These are phyloP conservation scores for Entelexis paramagnoliae DNA, from an alignment of 1,139 yeast species.

Conservation along the genomic window DNA sequence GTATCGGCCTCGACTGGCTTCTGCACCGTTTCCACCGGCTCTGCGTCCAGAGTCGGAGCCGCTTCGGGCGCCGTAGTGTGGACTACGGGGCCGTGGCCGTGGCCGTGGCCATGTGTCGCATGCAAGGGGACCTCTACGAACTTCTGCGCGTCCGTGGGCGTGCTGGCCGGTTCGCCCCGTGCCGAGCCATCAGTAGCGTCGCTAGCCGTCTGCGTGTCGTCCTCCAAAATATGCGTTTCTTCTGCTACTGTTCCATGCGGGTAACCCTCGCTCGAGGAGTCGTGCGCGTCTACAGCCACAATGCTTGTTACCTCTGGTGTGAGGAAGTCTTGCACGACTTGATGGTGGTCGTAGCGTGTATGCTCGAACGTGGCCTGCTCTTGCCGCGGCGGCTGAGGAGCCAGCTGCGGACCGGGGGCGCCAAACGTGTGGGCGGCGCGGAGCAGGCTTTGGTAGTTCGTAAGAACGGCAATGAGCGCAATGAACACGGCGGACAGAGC, in stretches of 20 bases:
- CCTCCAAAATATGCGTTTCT: not conserved
- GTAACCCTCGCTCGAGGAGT: not conserved
- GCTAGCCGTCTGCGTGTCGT: not conserved
- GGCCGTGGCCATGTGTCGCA: conserved; percentile 5
- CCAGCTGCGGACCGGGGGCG: not conserved
- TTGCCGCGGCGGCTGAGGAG: not conserved
- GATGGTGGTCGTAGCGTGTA: not conserved
- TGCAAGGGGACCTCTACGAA: conserved; percentile 8
- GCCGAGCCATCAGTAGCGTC: not conserved
- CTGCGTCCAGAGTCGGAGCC: not conserved
- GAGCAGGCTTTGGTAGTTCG: not conserved
- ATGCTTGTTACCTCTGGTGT: not conserved
- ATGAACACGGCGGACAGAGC: conserved; percentile 15
- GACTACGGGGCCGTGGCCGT: conserved; percentile 16
- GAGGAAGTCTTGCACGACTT: not conserved
- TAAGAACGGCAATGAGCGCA: conserved; percentile 10
- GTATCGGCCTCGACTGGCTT: not conserved
- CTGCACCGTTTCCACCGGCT: not conserved
- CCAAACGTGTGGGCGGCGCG: not conserved
- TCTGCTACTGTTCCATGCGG: not conserved
- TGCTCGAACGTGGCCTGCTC: not conserved
- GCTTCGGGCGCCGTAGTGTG: conserved; percentile 9
- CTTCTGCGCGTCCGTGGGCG: not conserved
- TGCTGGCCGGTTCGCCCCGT: not conserved
- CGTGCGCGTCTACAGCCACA: not conserved